Conservation (phyloP, 1,284 basidiomycete genomes). For the Pseudozyma flocculosa region DNA sequence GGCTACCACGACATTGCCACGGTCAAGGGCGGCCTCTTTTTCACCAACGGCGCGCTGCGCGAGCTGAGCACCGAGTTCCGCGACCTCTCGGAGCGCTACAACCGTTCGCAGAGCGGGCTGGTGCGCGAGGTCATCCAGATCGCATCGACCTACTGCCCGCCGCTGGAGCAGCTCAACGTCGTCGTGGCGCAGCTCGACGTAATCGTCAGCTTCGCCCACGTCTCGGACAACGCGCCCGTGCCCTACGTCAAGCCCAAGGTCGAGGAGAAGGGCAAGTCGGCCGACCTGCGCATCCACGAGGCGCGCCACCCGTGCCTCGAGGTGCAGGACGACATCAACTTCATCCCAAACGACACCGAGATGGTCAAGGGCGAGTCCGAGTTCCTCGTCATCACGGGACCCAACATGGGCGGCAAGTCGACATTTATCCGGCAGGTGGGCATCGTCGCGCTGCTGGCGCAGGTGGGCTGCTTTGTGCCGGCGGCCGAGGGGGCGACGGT, state of each 20-base stretch:
- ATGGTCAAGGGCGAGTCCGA: constrained; percentile 78
- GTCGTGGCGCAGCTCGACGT: constrained; percentile 90
- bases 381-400: constrained; percentile 80
- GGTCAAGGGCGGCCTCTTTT: constrained; percentile 83
- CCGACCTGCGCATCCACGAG: constrained; percentile 34
- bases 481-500: constrained; percentile 67
- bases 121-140: constrained; percentile 93
- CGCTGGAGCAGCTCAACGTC: constrained; percentile 84
- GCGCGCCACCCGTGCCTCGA: constrained; percentile 90
- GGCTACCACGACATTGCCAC: constrained; percentile 83
- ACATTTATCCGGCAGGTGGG: constrained; percentile 67
- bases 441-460: constrained; percentile 91
- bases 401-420: constrained; percentile 40
- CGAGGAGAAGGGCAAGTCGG: constrained; percentile 29
- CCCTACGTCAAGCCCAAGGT: constrained; percentile 79
- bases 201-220: constrained; percentile 82
- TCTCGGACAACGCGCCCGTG: constrained; percentile 80
- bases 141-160: constrained; percentile 76
- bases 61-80: constrained; percentile 73
- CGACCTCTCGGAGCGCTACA: constrained; percentile 71
- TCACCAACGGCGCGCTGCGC: constrained; percentile 80
- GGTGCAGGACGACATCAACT: constrained; percentile 89
- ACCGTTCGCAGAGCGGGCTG: constrained; percentile 74
- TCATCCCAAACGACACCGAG: constrained; percentile 91
- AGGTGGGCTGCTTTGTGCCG: constrained; percentile 92